A percentile compares a stretch with the other conserved stretches of the same genome.
Conservation (phyloP, 495 filamentous ascomycete species). For the Penicillium bovifimosum region DNA sequence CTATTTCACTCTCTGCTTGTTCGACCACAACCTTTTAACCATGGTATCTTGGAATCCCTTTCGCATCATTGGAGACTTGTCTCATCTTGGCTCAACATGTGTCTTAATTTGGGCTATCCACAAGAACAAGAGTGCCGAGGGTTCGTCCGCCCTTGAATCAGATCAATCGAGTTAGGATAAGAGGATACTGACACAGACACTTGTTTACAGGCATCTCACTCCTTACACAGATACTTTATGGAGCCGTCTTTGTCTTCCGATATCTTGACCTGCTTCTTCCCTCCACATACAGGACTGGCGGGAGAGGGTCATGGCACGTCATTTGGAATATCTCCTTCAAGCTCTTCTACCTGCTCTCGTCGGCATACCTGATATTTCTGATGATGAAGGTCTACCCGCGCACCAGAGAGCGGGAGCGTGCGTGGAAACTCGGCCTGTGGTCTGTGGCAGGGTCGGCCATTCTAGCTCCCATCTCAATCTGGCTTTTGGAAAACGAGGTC, state of each 20-base stretch:
- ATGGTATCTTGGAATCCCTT: conserved; percentile 57
- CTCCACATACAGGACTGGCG: conserved; percentile 16
- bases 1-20: not conserved
- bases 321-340: conserved; percentile 63
- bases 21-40: not conserved
- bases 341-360: conserved; percentile 77
- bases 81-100: conserved; percentile 77
- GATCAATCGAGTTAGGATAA: not conserved
- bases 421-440: conserved; percentile 76
- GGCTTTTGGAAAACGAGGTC: conserved; percentile 48
- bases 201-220: conserved; percentile 70
- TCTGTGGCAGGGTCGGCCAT: conserved; percentile 55
- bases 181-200: conserved; percentile 11
- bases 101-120: conserved; percentile 92
- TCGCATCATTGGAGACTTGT: conserved; percentile 74
- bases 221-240: conserved; percentile 87
- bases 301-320: conserved; percentile 2
- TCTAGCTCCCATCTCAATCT: conserved; percentile 59
- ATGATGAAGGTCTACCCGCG: conserved; percentile 86
- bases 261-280: conserved; percentile 75
- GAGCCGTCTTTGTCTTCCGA: conserved; percentile 74
- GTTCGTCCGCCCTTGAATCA: conserved; percentile 34
- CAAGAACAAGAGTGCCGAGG: conserved; percentile 80
- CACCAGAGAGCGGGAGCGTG: conserved; percentile 81
- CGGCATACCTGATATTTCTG: conserved; percentile 79